These are phyloP conservation scores for Plasmopara halstedii DNA, from an alignment of 352 stramenopile genomes.

Conservation along the genomic window DNA sequence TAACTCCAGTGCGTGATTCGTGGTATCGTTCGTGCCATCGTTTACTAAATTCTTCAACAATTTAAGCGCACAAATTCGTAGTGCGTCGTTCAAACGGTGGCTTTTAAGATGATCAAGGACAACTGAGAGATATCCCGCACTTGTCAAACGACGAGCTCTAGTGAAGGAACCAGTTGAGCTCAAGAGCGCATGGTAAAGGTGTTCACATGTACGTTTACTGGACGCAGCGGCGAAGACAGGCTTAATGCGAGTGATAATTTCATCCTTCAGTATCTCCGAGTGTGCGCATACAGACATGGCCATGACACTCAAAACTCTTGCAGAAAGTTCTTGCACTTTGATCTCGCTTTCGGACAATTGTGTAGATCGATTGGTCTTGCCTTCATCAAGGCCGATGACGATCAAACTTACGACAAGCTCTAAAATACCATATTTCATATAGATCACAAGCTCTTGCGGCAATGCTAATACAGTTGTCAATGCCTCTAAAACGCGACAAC, in stretches of 20 bases:
- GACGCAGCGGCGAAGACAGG: conserved; percentile 30
- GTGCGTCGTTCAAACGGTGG: conserved; percentile 15
- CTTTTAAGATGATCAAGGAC: conserved; percentile 44
- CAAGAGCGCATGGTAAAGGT: conserved; percentile 52
- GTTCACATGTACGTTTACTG: conserved; percentile 21
- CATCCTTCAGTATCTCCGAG: conserved; percentile 30
- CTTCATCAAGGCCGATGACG: conserved; percentile 2
- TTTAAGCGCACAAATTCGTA: conserved; percentile 44
- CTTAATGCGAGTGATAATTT: conserved; percentile 31
- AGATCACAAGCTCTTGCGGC: conserved; percentile 55
- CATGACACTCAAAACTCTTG: conserved; percentile 49
- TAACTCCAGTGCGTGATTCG: conserved; percentile 45
- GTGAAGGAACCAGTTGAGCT: conserved; percentile 32
- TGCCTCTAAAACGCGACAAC: conserved; percentile 39
- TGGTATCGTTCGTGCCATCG: conserved; percentile 45
- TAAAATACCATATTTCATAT: conserved; percentile 45
- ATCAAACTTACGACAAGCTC: conserved; percentile 40
- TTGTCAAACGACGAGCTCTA: conserved; percentile 40
- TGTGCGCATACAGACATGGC: conserved; percentile 33
- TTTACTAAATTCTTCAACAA: conserved; percentile 64
- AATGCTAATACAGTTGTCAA: conserved; percentile 49
- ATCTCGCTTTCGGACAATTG: conserved; percentile 17
- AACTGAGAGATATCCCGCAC: conserved; percentile 35
- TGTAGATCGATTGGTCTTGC: neutral
- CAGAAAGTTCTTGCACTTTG: conserved; percentile 48